Evolutionary conservation across 495 filamentous ascomycete genomes (phyloP).

Genomic region (Hypomontagnella submonticulosa): DNA sequence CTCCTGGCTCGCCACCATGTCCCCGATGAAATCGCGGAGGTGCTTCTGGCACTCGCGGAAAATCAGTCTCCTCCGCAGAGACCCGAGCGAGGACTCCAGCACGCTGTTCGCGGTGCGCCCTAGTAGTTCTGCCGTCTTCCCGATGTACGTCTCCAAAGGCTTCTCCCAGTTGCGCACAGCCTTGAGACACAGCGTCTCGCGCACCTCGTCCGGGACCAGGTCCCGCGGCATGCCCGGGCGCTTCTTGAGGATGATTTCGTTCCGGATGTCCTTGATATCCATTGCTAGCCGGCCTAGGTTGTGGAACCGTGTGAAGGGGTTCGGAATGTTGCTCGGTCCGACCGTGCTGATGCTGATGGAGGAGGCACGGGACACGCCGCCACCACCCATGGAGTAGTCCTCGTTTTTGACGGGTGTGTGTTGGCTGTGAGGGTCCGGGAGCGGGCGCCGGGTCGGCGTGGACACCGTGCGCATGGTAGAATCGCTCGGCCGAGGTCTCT

Average conservation of each 20-base stretch:
- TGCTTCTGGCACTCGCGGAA: slow-evolving; percentile 51
- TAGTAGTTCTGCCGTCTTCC: slow-evolving; percentile 50
- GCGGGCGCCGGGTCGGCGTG: slow-evolving; percentile 37
- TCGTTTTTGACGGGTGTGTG: slow-evolving; percentile 37
- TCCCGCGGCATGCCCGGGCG: slow-evolving; percentile 57
- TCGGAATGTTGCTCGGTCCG: not conserved
- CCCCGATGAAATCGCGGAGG: slow-evolving; percentile 50
- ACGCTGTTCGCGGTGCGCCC: slow-evolving; percentile 42
- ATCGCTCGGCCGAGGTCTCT: slow-evolving; percentile 40
- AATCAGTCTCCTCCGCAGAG: slow-evolving; percentile 53
- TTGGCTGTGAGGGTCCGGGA: slow-evolving; percentile 16
- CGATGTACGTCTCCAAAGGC: slow-evolving; percentile 50
- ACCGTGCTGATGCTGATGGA: slow-evolving; percentile 26
- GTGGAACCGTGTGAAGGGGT: slow-evolving; percentile 34
- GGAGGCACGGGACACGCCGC: slow-evolving; percentile 24
- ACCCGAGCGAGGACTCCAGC: slow-evolving; percentile 50
- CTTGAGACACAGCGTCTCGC: slow-evolving; percentile 52
- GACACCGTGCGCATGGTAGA: slow-evolving; percentile 33
- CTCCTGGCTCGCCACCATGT: slow-evolving; percentile 40
- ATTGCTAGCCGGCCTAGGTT: slow-evolving; percentile 40
- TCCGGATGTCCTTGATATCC: slow-evolving; percentile 51
- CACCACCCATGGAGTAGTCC: slow-evolving; percentile 10
- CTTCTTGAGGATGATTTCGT: slow-evolving; percentile 50
- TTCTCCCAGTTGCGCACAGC: slow-evolving; percentile 52
- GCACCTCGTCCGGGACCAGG: slow-evolving; percentile 54